A percentile compares a stretch with the other conserved stretches of the same genome.
These are phyloP conservation scores for Alloteropsis semialata DNA, from an alignment of 176 grass and related monocot species.

Conservation along the genomic window DNA sequence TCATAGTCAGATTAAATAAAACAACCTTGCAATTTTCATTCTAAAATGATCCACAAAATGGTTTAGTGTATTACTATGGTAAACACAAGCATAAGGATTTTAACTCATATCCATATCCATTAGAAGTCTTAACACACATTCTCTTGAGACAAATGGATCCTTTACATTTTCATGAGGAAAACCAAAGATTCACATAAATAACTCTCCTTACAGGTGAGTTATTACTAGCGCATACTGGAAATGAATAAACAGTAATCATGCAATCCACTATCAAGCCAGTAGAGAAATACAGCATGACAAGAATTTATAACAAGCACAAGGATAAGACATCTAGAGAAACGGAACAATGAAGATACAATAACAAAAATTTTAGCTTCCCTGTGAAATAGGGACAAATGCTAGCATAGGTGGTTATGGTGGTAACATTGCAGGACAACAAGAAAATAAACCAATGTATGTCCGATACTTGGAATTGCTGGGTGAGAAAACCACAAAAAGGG, in stretches of 20 bases:
- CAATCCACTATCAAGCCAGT: neutral
- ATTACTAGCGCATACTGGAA: neutral
- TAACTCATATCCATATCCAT: neutral
- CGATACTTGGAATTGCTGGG: neutral
- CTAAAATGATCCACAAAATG: neutral
- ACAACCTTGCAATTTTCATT: neutral
- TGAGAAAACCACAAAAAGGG: neutral
- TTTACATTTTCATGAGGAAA: neutral
- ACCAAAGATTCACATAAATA: neutral
- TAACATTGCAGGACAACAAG: neutral
- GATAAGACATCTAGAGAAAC: neutral
- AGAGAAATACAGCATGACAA: neutral
- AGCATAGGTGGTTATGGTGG: neutral
- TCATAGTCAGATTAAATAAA: neutral
- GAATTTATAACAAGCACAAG: neutral
- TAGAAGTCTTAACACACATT: neutral
- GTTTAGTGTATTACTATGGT: neutral
- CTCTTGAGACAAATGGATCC: neutral
- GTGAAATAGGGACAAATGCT: neutral
- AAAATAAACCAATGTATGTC: neutral
- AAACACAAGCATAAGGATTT: neutral
- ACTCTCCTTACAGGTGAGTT: slow-evolving; percentile 7
- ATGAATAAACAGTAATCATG: neutral
- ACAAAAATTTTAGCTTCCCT: neutral
- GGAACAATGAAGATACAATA: neutral